Evolutionary conservation across 306 rosid genomes (phyloP).

Genomic region (Benincasa hispida): DNA sequence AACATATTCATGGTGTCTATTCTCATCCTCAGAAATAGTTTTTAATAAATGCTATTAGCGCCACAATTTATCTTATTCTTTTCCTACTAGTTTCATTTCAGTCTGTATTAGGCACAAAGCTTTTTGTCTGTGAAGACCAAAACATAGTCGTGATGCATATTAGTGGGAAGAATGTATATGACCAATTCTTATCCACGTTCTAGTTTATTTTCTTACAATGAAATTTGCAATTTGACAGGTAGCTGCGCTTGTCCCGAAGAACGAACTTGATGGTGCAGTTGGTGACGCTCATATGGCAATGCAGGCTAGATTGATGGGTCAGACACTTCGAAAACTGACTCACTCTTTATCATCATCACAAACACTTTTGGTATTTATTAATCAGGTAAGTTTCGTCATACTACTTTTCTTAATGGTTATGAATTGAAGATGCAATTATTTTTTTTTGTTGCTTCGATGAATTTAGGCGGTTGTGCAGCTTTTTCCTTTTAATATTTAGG

Average conservation of each 20-base stretch:
- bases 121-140: background rate
- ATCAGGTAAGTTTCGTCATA: conserved; percentile 48
- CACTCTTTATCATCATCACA: conserved; percentile 78
- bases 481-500: background rate
- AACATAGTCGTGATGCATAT: background rate
- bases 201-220: background rate
- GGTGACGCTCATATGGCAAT: conserved; percentile 92
- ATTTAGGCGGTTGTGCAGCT: background rate
- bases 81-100: background rate
- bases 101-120: background rate
- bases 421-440: background rate
- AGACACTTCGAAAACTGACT: conserved; percentile 83
- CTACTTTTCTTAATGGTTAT: background rate
- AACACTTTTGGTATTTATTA: conserved; percentile 59
- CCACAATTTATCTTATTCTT: background rate
- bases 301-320: conserved; percentile 98
- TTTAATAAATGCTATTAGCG: background rate
- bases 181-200: background rate
- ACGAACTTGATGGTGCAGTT: conserved; percentile 94
- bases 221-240: conserved; percentile 36
- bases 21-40: background rate
- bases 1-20: background rate
- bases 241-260: conserved; percentile 89
- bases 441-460: background rate
- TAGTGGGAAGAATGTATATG: background rate